These are phyloP conservation scores for Jamesozyma lodderae DNA, from an alignment of 805 yeast species.

Conservation along the genomic window DNA sequence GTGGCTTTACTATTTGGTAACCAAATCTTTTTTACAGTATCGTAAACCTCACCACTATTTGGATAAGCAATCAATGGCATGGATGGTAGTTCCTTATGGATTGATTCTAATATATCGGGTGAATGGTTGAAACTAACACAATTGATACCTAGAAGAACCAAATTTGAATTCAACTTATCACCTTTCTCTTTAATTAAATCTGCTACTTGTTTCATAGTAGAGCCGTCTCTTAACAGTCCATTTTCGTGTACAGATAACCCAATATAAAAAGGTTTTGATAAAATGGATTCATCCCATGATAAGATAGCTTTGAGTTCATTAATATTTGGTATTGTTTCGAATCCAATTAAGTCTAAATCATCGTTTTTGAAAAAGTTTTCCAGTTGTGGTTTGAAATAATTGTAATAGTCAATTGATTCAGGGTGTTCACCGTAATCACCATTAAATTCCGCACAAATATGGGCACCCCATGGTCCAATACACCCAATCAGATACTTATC, in stretches of 20 bases:
- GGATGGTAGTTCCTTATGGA: slow-evolving; percentile 14
- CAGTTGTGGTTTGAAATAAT: slow-evolving; percentile 31
- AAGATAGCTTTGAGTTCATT: slow-evolving; percentile 46
- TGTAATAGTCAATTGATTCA: slow-evolving; percentile 23
- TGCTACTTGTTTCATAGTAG: slow-evolving; percentile 31
- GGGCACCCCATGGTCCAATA: slow-evolving; percentile 74
- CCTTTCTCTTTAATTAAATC: slow-evolving; percentile 14
- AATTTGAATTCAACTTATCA: slow-evolving; percentile 18
- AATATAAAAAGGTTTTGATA: slow-evolving; percentile 36
- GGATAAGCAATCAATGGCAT: slow-evolving; percentile 54
- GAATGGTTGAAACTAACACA: slow-evolving; percentile 47
- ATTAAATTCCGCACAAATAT: slow-evolving; percentile 57
- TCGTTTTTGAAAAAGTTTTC: slow-evolving; percentile 41
- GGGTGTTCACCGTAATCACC: slow-evolving; percentile 47
- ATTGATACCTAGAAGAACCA: slow-evolving; percentile 56
- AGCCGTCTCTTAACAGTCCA: slow-evolving; percentile 42
- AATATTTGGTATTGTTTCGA: slow-evolving; percentile 66
- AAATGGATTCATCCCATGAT: slow-evolving; percentile 30
- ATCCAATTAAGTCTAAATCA: slow-evolving; percentile 46
- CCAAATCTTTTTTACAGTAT: slow-evolving; percentile 40
- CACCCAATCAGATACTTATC: slow-evolving; percentile 37
- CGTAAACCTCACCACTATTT: slow-evolving; percentile 63
- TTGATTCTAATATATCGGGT: slow-evolving; percentile 29
- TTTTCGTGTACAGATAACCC: slow-evolving; percentile 36
- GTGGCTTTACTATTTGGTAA: slow-evolving; percentile 16